phyloP scores from a whole-genome alignment of 768 basidiomycete species.

The Lyophyllum atratum region DNA sequence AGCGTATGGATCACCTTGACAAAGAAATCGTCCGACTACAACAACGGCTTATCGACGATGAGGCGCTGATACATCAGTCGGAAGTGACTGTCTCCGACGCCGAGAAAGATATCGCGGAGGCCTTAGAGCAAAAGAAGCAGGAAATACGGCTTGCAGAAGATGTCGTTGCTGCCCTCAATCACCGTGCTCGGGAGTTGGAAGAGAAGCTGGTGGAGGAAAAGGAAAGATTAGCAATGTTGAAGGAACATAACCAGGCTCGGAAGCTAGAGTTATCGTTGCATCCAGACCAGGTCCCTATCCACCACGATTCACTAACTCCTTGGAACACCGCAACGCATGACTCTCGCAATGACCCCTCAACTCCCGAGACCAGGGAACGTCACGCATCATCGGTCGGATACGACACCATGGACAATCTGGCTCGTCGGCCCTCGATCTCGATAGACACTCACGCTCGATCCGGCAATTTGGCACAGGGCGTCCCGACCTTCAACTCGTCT shows the following conservation, averaged over 20 bases:
- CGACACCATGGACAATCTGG: conserved; percentile 7
- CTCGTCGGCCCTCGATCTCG: conserved; percentile 16
- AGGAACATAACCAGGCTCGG: conserved; percentile 56
- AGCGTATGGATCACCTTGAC: conserved; percentile 59
- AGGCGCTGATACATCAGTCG: conserved; percentile 48
- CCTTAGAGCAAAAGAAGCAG: conserved; percentile 57
- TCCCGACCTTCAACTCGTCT: conserved; percentile 22
- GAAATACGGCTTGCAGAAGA: conserved; percentile 72
- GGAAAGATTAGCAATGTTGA: conserved; percentile 56
- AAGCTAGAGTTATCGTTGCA: conserved; percentile 41
- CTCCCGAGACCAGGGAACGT: conserved; percentile 14
- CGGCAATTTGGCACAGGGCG: conserved; percentile 31
- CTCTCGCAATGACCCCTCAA: conserved; percentile 16
- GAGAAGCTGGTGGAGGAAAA: conserved; percentile 65
- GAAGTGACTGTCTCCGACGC: conserved; percentile 46
- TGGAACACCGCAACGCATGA: conserved; percentile 17
- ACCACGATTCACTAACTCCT: conserved; percentile 13
- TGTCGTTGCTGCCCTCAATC: conserved; percentile 58
- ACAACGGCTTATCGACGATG: conserved; percentile 57
- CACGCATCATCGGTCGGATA: conserved; percentile 6
- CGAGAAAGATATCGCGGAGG: conserved; percentile 53
- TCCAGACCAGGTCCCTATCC: conserved; percentile 25
- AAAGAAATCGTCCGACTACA: conserved; percentile 60
- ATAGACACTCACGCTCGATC: conserved; percentile 22
- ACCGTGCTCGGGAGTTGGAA: conserved; percentile 74